Evolutionary conservation across 2,329 filamentous ascomycete genomes (phyloP).

Genomic region (Colletotrichum ledebouriae): DNA sequence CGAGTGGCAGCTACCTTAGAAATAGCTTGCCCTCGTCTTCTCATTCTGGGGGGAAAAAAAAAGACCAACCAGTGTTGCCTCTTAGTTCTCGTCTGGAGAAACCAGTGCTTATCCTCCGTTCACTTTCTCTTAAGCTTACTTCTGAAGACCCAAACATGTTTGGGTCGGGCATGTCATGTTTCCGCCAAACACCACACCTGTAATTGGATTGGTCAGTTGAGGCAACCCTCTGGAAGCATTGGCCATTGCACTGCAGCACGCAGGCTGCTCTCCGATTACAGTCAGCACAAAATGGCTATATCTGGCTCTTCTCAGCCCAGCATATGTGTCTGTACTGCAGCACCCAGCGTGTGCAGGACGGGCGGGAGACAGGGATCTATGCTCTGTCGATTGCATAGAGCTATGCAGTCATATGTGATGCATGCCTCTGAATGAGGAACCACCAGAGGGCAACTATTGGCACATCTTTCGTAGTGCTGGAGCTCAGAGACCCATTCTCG

Average conservation of each 20-base stretch:
- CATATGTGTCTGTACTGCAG: constrained; percentile 24
- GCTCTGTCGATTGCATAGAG: constrained; percentile 32
- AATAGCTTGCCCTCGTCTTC: too few relatives aligned
- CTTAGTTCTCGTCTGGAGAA: neutral
- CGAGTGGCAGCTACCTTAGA: too few relatives aligned
- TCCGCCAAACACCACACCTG: constrained; percentile 17
- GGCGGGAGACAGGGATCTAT: constrained; percentile 36
- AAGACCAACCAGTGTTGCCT: too few relatives aligned
- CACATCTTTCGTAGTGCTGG: neutral
- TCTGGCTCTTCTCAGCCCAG: constrained; percentile 36
- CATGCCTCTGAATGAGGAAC: constrained; percentile 21
- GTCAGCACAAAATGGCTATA: constrained; percentile 22
- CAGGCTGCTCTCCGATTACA: constrained; percentile 22
- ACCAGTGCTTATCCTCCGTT: constrained; percentile 25
- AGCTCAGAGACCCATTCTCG: constrained; percentile 23
- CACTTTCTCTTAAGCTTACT: constrained; percentile 6
- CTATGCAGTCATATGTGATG: constrained; percentile 33
- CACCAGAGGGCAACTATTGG: neutral
- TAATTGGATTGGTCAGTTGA: constrained; percentile 35
- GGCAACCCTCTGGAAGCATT: constrained; percentile 27
- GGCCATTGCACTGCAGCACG: constrained; percentile 38
- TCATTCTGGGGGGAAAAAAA: too few relatives aligned
- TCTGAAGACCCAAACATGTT: constrained; percentile 7
- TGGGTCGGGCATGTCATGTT: constrained; percentile 19
- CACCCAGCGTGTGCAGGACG: constrained; percentile 25